Conservation (phyloP, 116 monocot species). For the Zostera marina region DNA sequence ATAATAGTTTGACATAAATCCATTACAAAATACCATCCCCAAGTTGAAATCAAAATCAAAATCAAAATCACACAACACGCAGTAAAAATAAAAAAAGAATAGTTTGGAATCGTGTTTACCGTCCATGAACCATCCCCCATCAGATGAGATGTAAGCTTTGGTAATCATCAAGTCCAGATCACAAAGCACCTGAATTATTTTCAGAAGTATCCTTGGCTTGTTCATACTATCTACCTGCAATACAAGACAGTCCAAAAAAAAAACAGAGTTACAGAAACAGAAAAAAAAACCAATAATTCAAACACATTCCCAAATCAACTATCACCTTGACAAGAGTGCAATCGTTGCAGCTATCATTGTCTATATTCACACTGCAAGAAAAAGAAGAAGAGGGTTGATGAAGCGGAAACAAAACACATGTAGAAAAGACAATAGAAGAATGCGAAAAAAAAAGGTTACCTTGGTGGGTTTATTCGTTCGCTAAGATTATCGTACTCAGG, state of each 20-base stretch:
- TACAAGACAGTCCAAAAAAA: neutral
- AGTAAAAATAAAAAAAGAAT: too few relatives aligned
- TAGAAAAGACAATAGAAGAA: constrained; percentile 4
- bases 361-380: constrained; percentile 67
- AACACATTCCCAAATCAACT: neutral
- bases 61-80: neutral
- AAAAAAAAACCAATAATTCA: neutral
- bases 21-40: too few relatives aligned
- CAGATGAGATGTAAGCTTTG: constrained; percentile 92
- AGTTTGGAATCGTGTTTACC: constrained; percentile 21
- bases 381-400: neutral
- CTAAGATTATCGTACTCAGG: constrained; percentile 74
- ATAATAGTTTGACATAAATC: neutral
- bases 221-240: constrained; percentile 76
- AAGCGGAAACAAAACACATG: neutral
- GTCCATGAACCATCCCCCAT: constrained; percentile 91
- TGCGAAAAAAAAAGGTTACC: constrained; percentile 9
- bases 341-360: constrained; percentile 50
- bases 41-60: neutral
- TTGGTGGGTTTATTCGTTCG: constrained; percentile 69
- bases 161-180: constrained; percentile 67
- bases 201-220: constrained; percentile 69
- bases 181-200: constrained; percentile 72
- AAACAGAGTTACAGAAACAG: neutral
- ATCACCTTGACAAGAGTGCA: constrained; percentile 59